phyloP scores from a whole-genome alignment of 139 green algal species.

The Zygnema circumcarinatum region DNA sequence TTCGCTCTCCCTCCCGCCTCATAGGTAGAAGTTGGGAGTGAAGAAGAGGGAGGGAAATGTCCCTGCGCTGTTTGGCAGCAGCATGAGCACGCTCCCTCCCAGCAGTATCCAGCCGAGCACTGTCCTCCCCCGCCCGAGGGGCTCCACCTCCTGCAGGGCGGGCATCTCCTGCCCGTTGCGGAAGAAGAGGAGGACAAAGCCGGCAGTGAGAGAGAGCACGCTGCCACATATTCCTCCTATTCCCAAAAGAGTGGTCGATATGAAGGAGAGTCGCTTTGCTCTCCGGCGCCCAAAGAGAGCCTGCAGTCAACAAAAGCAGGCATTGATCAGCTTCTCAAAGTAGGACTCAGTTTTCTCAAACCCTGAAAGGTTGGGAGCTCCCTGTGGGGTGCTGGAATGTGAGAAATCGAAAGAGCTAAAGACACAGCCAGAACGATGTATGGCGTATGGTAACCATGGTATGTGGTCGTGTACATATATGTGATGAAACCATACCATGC shows the following conservation, averaged over 20 bases:
- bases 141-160: constrained; percentile 31
- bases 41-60: constrained; percentile 42
- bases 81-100: constrained; percentile 21
- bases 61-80: constrained; percentile 44
- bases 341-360: background rate
- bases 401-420: background rate
- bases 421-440: background rate
- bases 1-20: too few relatives aligned
- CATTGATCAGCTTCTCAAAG: background rate
- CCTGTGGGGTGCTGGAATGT: background rate
- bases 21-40: background rate
- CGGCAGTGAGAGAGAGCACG: constrained; percentile 47
- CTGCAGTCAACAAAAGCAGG: constrained; percentile 14
- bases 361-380: background rate
- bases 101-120: constrained; percentile 40
- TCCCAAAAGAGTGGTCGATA: background rate
- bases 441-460: background rate
- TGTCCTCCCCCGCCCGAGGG: background rate
- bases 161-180: constrained; percentile 42
- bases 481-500: background rate
- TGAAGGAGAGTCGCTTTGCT: constrained; percentile 15
- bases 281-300: constrained; percentile 34
- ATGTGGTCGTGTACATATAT: background rate
- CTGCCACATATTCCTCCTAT: constrained; percentile 25
- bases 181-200: constrained; percentile 52